Base-by-base conservation (phyloP, 768 basidiomycete genomes). In the Podaxis mareebaensis region DNA sequence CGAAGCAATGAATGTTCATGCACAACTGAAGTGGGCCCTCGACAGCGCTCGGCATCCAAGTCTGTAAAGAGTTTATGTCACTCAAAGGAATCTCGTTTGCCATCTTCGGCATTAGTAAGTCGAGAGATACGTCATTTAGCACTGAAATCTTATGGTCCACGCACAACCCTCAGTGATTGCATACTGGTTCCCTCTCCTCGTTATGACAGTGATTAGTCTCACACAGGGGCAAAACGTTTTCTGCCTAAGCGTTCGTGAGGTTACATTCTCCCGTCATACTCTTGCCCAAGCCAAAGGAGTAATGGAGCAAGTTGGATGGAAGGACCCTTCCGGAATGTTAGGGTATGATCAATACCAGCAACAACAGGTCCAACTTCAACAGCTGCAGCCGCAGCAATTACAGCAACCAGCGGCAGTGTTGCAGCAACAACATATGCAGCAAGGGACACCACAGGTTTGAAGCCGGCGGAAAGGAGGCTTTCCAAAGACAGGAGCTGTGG, bases 291-390 rank as follows among this genome's bases (percentile, higher is more conserved):
- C 58, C 6, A 36, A 51, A 0, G 58, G 20, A 36, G 3, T 51
- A 15, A 59, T 59, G 58, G 46, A 24, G 33, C 28, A 51, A 40
- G 15, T 51, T 5, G 58, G 58, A 20, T 4, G 36, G 22, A 59
- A 59, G 33, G 58, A 59, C 10, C n/a, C 30, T 20, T 30, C 30
- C 5, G 48, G 33, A 22, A 46, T 22, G 11, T 20, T 38, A 28
- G 36, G 12, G 6, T 39, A 59, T 24, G 58, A 39, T 15, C 58
- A 22, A 13, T 3, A 22, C 22, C 44, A 59, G 33, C 58, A 59
- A 38, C 58, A 49, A 49, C 48, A 59, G n/a, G n/a, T 46, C 0
- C 46, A 58, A 24, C 20, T 58, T 44, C 57, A 58, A 58, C 30
- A 59, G 49, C 13, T 51, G 7, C 46, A 59, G 30, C 46, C 49